Base-by-base conservation (phyloP, 108 stramenopile genomes). In the Ochromonas danica region DNA sequence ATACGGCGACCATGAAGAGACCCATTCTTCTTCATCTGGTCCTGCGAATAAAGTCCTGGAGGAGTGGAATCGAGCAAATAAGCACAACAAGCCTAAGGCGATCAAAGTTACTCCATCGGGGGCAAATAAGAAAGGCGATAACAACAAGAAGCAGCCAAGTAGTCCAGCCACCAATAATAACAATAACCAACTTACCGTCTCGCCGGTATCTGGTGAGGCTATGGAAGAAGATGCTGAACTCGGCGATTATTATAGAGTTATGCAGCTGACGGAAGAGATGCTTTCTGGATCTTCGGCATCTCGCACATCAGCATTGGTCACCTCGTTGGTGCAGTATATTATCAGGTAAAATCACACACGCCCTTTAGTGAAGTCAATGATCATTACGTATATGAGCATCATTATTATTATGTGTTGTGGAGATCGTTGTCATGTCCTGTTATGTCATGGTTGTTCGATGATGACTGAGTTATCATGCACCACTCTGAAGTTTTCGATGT, bases 251-350 rank as follows among this genome's bases (percentile, higher is more conserved):
- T 78, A 86, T 63, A 90, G 91, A 81, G 87, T 94, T 40, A 79
- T 92, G 61, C 92, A 94, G 89, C 85, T 93, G 41, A 91, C 93
- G 90, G 93, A 93, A 80, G 94, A 93, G 82, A 93, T 92, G 2
- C 77, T 88, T 31, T 90, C 91, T 71, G 82, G 90, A 38, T 86
- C 92, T 39, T 86, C 92, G 86, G 89, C 91, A 17, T 85, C 84
- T 2, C 89, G 94, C 63, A 94, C 93, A 3, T 90, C 90, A 65
- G 86, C 91, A 0, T 90, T 94, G 2, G 91, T 94, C 61, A 86
- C 89, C 6, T 90, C 91, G 0, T 89, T 94, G 71, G 94, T 94
- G 28, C 90, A 93, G 78, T 92, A 93, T 86, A 93, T 94, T 79
- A 92, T 93, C 35, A 78, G 86, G 38, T 84, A 51, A 51, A n/a